Evolutionary conservation across 2,329 filamentous ascomycete genomes (phyloP).

Genomic region (Fusarium cicatricum): DNA sequence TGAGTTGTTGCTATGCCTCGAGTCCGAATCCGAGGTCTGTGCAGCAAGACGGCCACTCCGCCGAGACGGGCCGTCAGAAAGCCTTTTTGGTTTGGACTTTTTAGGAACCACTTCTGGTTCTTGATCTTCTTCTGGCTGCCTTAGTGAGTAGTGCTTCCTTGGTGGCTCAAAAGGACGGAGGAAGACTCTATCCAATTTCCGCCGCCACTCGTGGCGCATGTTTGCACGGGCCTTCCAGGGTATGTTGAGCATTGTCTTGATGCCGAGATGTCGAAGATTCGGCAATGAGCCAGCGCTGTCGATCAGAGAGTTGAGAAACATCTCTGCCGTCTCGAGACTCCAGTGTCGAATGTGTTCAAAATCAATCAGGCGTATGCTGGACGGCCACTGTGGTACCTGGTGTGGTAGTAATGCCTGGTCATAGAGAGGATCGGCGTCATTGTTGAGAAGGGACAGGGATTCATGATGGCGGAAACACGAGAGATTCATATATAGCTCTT

Average conservation of each 20-base stretch:
- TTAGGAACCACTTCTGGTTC: slow-evolving; percentile 7
- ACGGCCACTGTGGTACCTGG: slow-evolving; percentile 81
- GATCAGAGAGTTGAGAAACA: slow-evolving; percentile 81
- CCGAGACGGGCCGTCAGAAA: slow-evolving; percentile 43
- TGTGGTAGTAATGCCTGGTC: slow-evolving; percentile 68
- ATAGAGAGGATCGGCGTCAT: slow-evolving; percentile 78
- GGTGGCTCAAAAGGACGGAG: slow-evolving; percentile 59
- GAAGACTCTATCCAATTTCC: slow-evolving; percentile 74
- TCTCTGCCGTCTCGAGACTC: slow-evolving; percentile 72
- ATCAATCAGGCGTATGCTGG: slow-evolving; percentile 73
- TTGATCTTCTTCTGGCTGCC: slow-evolving; percentile 20
- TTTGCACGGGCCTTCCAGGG: slow-evolving; percentile 83
- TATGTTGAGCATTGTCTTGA: slow-evolving; percentile 81
- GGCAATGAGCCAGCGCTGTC: slow-evolving; percentile 72
- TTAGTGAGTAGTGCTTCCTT: slow-evolving; percentile 34
- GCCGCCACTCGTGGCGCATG: slow-evolving; percentile 81
- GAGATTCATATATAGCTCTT: slow-evolving; percentile 78
- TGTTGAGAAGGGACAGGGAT: slow-evolving; percentile 58
- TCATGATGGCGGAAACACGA: slow-evolving; percentile 77
- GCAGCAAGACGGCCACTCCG: slow-evolving; percentile 50
- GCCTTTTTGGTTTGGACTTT: slow-evolving; percentile 26
- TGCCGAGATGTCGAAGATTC: slow-evolving; percentile 72
- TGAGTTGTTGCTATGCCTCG: slow-evolving; percentile 29
- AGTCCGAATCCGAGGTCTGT: slow-evolving; percentile 38
- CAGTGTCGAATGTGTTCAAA: slow-evolving; percentile 81